Base-by-base conservation (phyloP, 768 basidiomycete species). In the Phallus indusiatus region DNA sequence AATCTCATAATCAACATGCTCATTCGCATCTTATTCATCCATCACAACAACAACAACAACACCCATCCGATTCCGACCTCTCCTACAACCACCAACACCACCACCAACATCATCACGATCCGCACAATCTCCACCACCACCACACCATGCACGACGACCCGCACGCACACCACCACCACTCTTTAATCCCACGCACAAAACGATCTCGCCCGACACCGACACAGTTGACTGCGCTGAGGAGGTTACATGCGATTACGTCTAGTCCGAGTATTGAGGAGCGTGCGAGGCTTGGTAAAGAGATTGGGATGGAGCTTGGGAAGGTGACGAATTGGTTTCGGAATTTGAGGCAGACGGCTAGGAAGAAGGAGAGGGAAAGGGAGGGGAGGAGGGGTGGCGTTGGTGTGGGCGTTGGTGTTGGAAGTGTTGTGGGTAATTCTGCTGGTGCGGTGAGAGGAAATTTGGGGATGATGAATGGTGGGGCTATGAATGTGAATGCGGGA, bases 241-340 rank as follows among this genome's bases (percentile, higher is more conserved):
- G 80, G 60, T 73, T 90, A 18, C 84, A 84, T 63, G 75, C 73
- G 47, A 84, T 79, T 61, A 90, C 88, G 1, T 67, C 82, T 21
- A 87, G 83, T 11, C 89, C 89, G 6, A 83, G 85, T 14, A 88
- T 90, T 61, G 88, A 91, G 69, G 84, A 90, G 69, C 85, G 89
- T 53, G 79, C 79, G 52, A 80, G 82, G 47, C 74, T 91, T 3
- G 89, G 87, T 9, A 74, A 79, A 21, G 84, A 90, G 72, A 81
- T 90, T 60, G 88, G 86, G 73, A 90, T 91, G 81, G 88, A 91
- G 71, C 70, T 90, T 59, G 85, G 83, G 63, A 89, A 88, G 71
- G 88, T 91, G 55, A 89, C 88, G 17, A 91, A 91, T 69, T 91
- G 88, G 88, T 90, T 90, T 76, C 78, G 88, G 36, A 91, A 91